Conservation (phyloP, 108 stramenopile genomes). For the Cyclotella choctawhatcheeana region DNA sequence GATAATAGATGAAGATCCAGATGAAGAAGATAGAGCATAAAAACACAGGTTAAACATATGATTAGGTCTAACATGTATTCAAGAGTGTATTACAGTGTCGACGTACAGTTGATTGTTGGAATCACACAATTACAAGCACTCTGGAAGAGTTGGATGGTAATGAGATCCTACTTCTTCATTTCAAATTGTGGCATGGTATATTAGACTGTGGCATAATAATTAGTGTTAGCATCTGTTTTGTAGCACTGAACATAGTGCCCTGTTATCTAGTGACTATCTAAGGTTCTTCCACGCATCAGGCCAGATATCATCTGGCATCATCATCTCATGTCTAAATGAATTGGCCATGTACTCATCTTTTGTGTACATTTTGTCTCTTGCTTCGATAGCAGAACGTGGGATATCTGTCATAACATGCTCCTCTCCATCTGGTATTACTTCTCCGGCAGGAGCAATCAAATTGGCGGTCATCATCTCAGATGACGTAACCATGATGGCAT, state of each 20-base stretch:
- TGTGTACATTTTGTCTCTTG: conserved; percentile 40
- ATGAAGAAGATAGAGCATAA: conserved; percentile 46
- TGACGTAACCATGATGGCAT: conserved; percentile 52
- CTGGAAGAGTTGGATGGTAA: too few species aligned
- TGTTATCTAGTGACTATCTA: too few species aligned
- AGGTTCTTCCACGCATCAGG: conserved; percentile 53
- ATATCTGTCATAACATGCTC: conserved; percentile 36
- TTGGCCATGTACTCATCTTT: conserved; percentile 46
- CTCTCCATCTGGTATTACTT: conserved; percentile 35
- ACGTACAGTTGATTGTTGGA: too few species aligned
- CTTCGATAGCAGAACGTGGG: conserved; percentile 41
- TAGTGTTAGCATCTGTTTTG: too few species aligned
- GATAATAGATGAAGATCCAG: conserved; percentile 49
- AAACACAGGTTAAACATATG: too few species aligned
- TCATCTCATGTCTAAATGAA: conserved; percentile 55
- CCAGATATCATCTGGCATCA: conserved; percentile 52
- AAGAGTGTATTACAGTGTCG: too few species aligned
- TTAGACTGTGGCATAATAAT: too few species aligned
- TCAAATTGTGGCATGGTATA: too few species aligned
- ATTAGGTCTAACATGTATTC: too few species aligned
- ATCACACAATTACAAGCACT: too few species aligned
- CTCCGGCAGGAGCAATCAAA: conserved; percentile 6
- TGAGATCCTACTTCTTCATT: too few species aligned
- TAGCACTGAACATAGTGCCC: too few species aligned
- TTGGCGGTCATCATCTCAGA: conserved; percentile 42